These are phyloP conservation scores for Boletus rubroflammeus DNA, from an alignment of 768 basidiomycete species.

Conservation along the genomic window DNA sequence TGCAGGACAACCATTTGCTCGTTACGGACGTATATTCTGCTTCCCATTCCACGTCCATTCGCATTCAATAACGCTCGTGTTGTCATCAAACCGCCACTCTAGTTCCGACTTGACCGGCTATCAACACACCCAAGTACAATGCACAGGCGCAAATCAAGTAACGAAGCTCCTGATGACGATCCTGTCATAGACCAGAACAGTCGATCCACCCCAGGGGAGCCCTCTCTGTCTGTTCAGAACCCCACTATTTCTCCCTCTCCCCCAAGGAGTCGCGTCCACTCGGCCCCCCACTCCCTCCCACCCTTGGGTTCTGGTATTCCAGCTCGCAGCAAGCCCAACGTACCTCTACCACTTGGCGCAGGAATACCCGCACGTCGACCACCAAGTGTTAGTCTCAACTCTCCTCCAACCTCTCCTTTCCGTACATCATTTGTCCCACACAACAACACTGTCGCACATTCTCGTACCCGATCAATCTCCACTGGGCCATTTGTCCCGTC, in stretches of 20 bases:
- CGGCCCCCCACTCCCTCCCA: constrained; percentile 20
- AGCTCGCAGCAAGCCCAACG: constrained; percentile 14
- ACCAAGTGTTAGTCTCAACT: constrained; percentile 19
- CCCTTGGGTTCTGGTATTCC: constrained; percentile 22
- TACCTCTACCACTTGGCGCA: constrained; percentile 22
- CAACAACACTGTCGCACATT: constrained; percentile 13
- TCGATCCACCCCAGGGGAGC: not conserved
- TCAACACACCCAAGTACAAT: constrained; percentile 18
- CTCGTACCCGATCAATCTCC: constrained; percentile 34
- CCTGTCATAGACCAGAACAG: constrained; percentile 8
- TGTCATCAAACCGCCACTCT: not conserved
- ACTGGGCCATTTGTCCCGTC: constrained; percentile 28
- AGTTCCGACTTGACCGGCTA: not conserved
- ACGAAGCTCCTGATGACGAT: constrained; percentile 35
- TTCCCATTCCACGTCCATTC: not conserved
- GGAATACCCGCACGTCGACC: constrained; percentile 29
- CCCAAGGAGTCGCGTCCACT: constrained; percentile 26
- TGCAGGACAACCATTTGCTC: not conserved
- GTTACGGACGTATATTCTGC: not conserved
- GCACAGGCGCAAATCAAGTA: constrained; percentile 47
- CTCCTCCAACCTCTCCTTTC: constrained; percentile 33
- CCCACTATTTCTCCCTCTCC: constrained; percentile 16
- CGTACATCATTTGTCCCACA: constrained; percentile 22
- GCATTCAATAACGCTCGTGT: not conserved
- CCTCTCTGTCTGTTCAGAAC: constrained; percentile 3